Base-by-base conservation (phyloP, 139 green algal genomes). In the Chlorella sp. region DNA sequence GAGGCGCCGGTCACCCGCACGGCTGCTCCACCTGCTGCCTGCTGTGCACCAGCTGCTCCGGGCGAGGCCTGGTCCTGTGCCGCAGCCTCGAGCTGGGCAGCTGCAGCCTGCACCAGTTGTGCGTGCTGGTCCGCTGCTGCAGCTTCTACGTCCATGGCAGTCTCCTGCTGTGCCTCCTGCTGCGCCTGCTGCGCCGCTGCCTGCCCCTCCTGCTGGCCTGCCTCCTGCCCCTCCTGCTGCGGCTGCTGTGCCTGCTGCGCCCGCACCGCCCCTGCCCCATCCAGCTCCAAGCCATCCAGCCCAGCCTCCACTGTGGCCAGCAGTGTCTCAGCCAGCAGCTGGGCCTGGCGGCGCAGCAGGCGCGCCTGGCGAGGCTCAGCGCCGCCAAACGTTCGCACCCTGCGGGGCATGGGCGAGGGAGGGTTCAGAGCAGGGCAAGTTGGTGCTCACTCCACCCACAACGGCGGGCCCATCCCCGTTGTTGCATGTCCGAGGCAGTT, bases 301-400 rank as follows among this genome's bases (percentile, higher is more conserved):
- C 38, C 40, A 4, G 34, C 40, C 20, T 68, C 41, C 60, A 74
- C 19, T 8, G 58, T 69, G 11, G 38, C 77, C 38, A 73, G 38
- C 77, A 83, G 60, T 3, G 77, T 64, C 34, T 83, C 77, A 2
- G 58, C 38, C 40, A 83, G 77, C 60, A 60, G 5, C 7, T 60
- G 77, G 28, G 60, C 77, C 30, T 83, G 77, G 38, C 60, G 77
- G 14, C 77, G 77, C 60, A 83, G 77, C 34, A 74, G 46, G 56
- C 77, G 77, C 3, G 77, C 56, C 30, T 83, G 77, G 28, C 77
- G 41, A 0, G 77, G 40, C 77, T 73, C 77, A 0, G 40, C 60
- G 11, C 34, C 43, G 28, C 34, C 26, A 5, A 60, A 30, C 26
- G 26, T 56, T 40, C 56, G 56, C 40, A 83, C 48, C n/a, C 74